Percentiles rank a stretch among this genome's conserved stretches.
Evolutionary conservation across 495 filamentous ascomycete species (phyloP).

Genomic region (Aspergillus sclerotioniger): DNA sequence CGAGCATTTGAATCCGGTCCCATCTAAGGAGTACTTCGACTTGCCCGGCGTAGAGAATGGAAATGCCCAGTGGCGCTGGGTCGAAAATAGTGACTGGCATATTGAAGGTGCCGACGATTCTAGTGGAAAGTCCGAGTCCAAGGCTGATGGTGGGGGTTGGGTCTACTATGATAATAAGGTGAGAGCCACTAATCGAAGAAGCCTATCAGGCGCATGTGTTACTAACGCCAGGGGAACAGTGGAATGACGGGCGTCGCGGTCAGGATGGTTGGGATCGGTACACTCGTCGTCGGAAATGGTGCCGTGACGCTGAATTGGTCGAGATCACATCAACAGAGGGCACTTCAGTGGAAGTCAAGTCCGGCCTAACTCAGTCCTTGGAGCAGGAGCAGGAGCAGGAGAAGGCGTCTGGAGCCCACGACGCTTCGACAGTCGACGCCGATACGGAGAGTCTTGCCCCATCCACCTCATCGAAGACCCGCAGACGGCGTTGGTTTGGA

Average conservation of each 20-base stretch:
- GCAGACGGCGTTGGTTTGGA: slow-evolving; percentile 45
- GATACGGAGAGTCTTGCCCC: slow-evolving; percentile 32
- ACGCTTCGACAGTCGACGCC: slow-evolving; percentile 24
- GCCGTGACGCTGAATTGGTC: slow-evolving; percentile 90
- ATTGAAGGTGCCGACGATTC: slow-evolving; percentile 71
- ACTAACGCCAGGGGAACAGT: slow-evolving; percentile 50
- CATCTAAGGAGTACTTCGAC: slow-evolving; percentile 76
- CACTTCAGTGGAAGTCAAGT: slow-evolving; percentile 24
- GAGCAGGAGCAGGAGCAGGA: slow-evolving; percentile 31
- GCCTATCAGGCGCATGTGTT: neutral
- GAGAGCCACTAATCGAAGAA: slow-evolving; percentile 17
- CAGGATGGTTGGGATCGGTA: slow-evolving; percentile 94
- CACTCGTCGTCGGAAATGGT: slow-evolving; percentile 93
- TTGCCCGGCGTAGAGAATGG: slow-evolving; percentile 83
- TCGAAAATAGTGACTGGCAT: slow-evolving; percentile 76
- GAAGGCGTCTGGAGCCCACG: slow-evolving; percentile 19
- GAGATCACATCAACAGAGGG: slow-evolving; percentile 56
- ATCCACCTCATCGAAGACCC: slow-evolving; percentile 33
- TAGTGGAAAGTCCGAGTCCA: slow-evolving; percentile 32
- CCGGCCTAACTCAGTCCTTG: slow-evolving; percentile 33
- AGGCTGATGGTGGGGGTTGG: slow-evolving; percentile 74
- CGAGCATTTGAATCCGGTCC: slow-evolving; percentile 81
- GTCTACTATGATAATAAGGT: slow-evolving; percentile 99
- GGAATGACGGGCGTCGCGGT: slow-evolving; percentile 85
- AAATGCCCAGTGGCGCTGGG: slow-evolving; percentile 86